Conservation (phyloP, 345 rosid genomes). For the Syzygium aqueum region DNA sequence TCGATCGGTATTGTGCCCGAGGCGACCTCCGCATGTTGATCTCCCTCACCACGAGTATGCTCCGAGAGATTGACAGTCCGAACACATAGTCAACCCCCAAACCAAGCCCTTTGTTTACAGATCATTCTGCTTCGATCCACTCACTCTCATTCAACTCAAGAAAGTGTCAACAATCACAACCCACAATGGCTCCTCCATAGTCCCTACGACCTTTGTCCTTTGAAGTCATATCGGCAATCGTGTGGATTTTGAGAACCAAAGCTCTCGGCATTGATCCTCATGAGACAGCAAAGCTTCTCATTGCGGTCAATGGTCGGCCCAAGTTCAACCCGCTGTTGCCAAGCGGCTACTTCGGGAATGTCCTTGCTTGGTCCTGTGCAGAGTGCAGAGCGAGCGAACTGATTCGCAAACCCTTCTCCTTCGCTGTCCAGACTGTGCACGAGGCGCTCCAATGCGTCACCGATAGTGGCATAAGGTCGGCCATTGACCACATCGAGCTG, state of each 20-base stretch:
- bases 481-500: neutral
- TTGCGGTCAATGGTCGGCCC: neutral
- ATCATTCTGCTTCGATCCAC: neutral
- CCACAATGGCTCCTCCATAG: neutral
- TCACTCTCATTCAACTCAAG: neutral
- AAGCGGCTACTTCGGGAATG: neutral
- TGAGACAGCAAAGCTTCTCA: neutral
- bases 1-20: neutral
- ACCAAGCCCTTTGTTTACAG: neutral
- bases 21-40: neutral
- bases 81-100: too few relatives aligned
- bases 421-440: neutral
- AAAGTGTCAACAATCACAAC: neutral
- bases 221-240: neutral
- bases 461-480: neutral
- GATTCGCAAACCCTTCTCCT: neutral
- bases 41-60: neutral
- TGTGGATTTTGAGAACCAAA: neutral
- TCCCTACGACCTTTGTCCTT: neutral
- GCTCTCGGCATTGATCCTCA: neutral
- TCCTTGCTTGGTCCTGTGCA: neutral
- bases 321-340: neutral
- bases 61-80: neutral
- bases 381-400: neutral
- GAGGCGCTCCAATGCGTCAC: neutral